Percentiles rank a stretch among this genome's conserved stretches.
These are phyloP conservation scores for Sparassis latifolia DNA, from an alignment of 1,284 basidiomycete species.

Conservation along the genomic window DNA sequence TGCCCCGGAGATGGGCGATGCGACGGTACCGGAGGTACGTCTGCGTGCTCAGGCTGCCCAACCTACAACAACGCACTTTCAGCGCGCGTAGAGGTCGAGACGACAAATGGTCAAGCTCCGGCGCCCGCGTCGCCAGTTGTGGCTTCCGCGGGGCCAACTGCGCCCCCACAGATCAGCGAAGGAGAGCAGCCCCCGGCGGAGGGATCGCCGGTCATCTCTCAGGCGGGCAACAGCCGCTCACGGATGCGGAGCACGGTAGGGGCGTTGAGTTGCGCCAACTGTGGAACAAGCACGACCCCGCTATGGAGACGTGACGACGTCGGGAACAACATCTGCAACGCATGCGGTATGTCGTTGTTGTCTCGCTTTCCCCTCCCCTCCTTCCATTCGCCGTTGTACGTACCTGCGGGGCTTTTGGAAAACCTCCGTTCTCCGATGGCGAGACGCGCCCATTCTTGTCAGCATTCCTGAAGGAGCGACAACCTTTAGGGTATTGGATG, in stretches of 20 bases:
- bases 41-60: slow-evolving; percentile 88
- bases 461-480: background rate
- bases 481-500: background rate
- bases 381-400: background rate
- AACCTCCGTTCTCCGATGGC: too few species aligned
- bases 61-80: slow-evolving; percentile 82
- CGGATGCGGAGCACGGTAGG: slow-evolving; percentile 51
- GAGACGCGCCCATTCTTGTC: background rate
- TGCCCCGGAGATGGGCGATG: slow-evolving; percentile 95
- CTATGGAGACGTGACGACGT: slow-evolving; percentile 92
- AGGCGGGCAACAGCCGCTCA: slow-evolving; percentile 22
- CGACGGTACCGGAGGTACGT: slow-evolving; percentile 90
- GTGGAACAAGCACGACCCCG: slow-evolving; percentile 90
- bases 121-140: background rate
- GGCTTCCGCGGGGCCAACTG: background rate
- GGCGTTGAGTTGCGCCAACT: slow-evolving; percentile 84
- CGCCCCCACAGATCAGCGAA: slow-evolving; percentile 7
- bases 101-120: slow-evolving; percentile 7
- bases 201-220: slow-evolving; percentile 22
- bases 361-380: slow-evolving; percentile 4
- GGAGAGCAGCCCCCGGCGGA: slow-evolving; percentile 14
- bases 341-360: slow-evolving; percentile 66
- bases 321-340: slow-evolving; percentile 90
- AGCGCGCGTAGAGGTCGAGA: slow-evolving; percentile 25
- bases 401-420: too few species aligned